Conservation (phyloP, 1,139 yeast genomes). For the Suhomyces yuchorum region DNA sequence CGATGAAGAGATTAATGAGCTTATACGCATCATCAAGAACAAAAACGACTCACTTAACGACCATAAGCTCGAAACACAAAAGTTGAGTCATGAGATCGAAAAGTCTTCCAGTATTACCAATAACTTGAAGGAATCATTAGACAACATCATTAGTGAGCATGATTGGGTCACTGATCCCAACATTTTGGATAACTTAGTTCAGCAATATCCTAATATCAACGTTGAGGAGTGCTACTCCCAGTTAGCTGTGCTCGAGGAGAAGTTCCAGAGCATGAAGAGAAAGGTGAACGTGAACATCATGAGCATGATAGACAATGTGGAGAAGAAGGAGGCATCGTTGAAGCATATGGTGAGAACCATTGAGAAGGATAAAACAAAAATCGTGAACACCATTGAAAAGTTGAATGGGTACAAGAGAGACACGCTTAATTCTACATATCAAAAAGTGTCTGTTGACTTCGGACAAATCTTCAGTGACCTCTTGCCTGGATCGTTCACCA, state of each 20-base stretch:
- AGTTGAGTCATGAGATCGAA: constrained; percentile 64
- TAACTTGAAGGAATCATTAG: constrained; percentile 46
- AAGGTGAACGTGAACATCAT: constrained; percentile 87
- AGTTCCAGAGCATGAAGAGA: constrained; percentile 74
- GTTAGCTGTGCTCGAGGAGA: constrained; percentile 57
- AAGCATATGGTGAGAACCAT: constrained; percentile 83
- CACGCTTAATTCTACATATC: constrained; percentile 81
- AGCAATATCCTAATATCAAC: constrained; percentile 64
- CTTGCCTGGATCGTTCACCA: constrained; percentile 88
- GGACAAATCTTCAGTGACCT: constrained; percentile 91
- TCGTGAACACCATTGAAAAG: constrained; percentile 84
- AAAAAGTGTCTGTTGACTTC: constrained; percentile 82
- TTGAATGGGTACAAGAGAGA: constrained; percentile 85
- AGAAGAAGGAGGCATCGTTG: constrained; percentile 79
- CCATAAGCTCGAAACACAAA: constrained; percentile 57
- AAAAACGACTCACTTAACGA: constrained; percentile 57
- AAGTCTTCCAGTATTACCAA: constrained; percentile 50
- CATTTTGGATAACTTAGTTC: constrained; percentile 54
- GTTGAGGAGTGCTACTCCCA: constrained; percentile 63
- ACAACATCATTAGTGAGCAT: constrained; percentile 54
- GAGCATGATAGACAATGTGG: constrained; percentile 93
- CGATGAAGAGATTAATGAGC: constrained; percentile 75
- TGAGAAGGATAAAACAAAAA: constrained; percentile 86
- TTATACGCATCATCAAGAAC: constrained; percentile 51
- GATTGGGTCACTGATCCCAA: constrained; percentile 75